Conservation (phyloP, 129 eudicot genomes). For the Heracleum sosnowskyi region DNA sequence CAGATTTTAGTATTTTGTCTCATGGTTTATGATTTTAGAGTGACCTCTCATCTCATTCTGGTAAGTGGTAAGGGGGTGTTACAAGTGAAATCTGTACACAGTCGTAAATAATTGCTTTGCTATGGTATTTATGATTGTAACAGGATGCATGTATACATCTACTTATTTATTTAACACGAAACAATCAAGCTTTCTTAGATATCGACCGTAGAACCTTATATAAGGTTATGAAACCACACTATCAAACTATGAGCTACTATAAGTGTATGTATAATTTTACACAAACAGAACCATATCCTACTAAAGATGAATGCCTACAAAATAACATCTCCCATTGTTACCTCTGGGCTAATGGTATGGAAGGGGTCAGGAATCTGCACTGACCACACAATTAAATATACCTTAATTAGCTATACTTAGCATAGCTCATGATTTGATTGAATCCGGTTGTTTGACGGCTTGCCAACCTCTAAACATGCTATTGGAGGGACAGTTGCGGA, state of each 20-base stretch:
- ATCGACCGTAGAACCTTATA: background rate
- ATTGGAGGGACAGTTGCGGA: slow-evolving; percentile 65
- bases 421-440: slow-evolving; percentile 46
- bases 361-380: slow-evolving; percentile 54
- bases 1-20: too few relatives aligned
- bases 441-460: slow-evolving; percentile 59
- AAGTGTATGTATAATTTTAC: slow-evolving; percentile 13
- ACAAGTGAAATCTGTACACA: background rate
- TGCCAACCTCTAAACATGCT: slow-evolving; percentile 61
- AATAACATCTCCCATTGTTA: slow-evolving; percentile 19
- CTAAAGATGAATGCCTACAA: slow-evolving; percentile 20
- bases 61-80: too few relatives aligned
- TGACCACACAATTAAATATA: slow-evolving; percentile 51
- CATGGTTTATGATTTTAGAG: too few relatives aligned
- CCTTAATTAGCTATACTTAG: slow-evolving; percentile 19
- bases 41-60: too few relatives aligned
- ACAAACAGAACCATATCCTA: slow-evolving; percentile 16
- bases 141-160: background rate
- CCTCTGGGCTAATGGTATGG: slow-evolving; percentile 24
- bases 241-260: slow-evolving; percentile 15
- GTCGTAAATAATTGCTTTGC: background rate
- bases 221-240: slow-evolving; percentile 1
- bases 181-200: background rate
- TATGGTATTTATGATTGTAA: background rate
- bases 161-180: background rate